Evolutionary conservation across 441 rosid species (phyloP).

Genomic region (Mallotus repandus): DNA sequence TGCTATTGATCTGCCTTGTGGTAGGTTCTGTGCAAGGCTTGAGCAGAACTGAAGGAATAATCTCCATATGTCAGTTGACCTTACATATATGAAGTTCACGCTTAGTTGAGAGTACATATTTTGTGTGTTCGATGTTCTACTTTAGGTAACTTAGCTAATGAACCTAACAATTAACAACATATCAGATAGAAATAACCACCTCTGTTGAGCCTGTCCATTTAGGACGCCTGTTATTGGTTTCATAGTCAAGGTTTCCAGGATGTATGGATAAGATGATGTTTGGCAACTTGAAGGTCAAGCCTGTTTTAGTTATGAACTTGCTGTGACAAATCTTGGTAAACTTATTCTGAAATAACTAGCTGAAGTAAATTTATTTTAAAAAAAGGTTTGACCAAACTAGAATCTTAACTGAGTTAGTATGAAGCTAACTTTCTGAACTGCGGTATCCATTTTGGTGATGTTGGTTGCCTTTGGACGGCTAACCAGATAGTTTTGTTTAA

Average conservation of each 20-base stretch:
- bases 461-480: neutral
- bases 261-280: too few species aligned
- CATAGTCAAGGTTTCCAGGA: neutral
- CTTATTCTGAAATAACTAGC: too few species aligned
- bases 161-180: neutral
- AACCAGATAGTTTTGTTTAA: neutral
- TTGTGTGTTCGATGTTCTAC: neutral
- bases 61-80: neutral
- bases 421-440: neutral
- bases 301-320: too few species aligned
- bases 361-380: too few species aligned
- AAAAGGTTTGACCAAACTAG: too few species aligned
- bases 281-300: too few species aligned
- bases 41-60: neutral
- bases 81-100: neutral
- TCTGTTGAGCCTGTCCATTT: too few species aligned
- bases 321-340: too few species aligned
- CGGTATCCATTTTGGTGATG: neutral
- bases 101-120: neutral
- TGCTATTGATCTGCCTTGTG: neutral
- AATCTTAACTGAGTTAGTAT: neutral
- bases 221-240: neutral
- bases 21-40: neutral
- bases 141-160: neutral
- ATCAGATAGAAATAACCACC: too few species aligned